phyloP scores from a whole-genome alignment of 495 filamentous ascomycete species.

The Podospora sp. region DNA sequence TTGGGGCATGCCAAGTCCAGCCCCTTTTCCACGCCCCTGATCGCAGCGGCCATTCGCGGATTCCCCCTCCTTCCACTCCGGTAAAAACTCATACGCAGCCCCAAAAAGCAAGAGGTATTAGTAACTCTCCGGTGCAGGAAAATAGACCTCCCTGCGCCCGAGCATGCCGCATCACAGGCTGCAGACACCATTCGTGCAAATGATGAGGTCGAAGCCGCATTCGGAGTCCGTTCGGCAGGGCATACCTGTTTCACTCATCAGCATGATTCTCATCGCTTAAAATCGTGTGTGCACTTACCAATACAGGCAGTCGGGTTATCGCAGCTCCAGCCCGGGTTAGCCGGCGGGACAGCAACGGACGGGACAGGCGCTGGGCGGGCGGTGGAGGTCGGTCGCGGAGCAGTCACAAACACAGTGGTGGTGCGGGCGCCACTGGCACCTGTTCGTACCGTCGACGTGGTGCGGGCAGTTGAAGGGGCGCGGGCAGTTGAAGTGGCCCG shows the following conservation, averaged over 20 bases:
- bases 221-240: slow-evolving; percentile 29
- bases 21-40: too few species aligned
- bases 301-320: slow-evolving; percentile 30
- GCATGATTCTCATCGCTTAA: neutral
- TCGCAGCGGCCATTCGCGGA: too few species aligned
- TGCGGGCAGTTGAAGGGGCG: neutral
- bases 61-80: too few species aligned
- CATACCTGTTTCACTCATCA: slow-evolving; percentile 20
- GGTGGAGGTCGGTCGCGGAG: slow-evolving; percentile 1
- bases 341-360: slow-evolving; percentile 3
- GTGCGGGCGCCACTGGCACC: slow-evolving; percentile 7
- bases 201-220: slow-evolving; percentile 30
- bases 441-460: neutral
- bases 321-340: neutral
- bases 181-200: slow-evolving; percentile 32
- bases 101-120: too few species aligned
- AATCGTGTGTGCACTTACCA: slow-evolving; percentile 23
- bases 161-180: slow-evolving; percentile 21
- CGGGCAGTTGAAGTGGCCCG: neutral
- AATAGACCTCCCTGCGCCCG: too few species aligned
- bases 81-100: too few species aligned
- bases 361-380: slow-evolving; percentile 20
- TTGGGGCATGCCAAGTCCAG: too few species aligned
- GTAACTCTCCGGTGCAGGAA: too few species aligned
- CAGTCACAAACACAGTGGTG: slow-evolving; percentile 13